These are phyloP conservation scores for Favolaschia claudopus DNA, from an alignment of 768 basidiomycete species.

Conservation along the genomic window DNA sequence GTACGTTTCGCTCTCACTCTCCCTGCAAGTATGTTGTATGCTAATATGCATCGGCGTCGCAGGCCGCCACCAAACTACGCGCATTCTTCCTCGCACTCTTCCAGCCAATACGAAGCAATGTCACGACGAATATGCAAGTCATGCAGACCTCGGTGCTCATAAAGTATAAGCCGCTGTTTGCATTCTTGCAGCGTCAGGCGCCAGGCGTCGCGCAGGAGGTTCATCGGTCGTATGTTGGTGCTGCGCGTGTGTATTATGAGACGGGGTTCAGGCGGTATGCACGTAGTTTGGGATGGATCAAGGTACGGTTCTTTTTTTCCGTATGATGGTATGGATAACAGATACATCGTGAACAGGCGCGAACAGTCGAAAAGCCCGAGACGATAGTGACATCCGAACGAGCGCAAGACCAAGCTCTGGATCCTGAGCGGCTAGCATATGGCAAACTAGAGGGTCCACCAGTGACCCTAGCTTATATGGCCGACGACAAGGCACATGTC, in stretches of 20 bases:
- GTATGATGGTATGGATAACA: not conserved
- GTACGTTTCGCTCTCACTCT: constrained; percentile 52
- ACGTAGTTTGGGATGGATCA: constrained; percentile 80
- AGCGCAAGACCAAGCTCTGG: constrained; percentile 50
- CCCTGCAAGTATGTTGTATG: not conserved
- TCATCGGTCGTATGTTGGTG: constrained; percentile 83
- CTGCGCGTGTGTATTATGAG: constrained; percentile 92
- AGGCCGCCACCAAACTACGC: constrained; percentile 92
- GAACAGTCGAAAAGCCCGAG: constrained; percentile 75
- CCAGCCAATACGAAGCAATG: constrained; percentile 80
- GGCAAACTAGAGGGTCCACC: constrained; percentile 82
- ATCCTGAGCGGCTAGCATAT: constrained; percentile 66
- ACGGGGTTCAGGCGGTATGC: constrained; percentile 93
- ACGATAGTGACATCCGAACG: constrained; percentile 58
- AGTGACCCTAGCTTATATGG: constrained; percentile 86
- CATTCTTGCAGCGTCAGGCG: constrained; percentile 86
- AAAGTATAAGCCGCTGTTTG: constrained; percentile 83
- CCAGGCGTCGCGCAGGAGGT: constrained; percentile 85
- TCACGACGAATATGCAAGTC: constrained; percentile 93
- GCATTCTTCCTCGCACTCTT: constrained; percentile 85
- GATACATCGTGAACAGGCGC: constrained; percentile 55
- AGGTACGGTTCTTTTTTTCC: constrained; percentile 52
- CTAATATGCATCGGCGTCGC: too few relatives aligned
- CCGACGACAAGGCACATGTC: constrained; percentile 88
- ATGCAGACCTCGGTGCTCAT: constrained; percentile 87